Base-by-base conservation (phyloP, 2,329 filamentous ascomycete species). In the Podosphaera aphanis region DNA sequence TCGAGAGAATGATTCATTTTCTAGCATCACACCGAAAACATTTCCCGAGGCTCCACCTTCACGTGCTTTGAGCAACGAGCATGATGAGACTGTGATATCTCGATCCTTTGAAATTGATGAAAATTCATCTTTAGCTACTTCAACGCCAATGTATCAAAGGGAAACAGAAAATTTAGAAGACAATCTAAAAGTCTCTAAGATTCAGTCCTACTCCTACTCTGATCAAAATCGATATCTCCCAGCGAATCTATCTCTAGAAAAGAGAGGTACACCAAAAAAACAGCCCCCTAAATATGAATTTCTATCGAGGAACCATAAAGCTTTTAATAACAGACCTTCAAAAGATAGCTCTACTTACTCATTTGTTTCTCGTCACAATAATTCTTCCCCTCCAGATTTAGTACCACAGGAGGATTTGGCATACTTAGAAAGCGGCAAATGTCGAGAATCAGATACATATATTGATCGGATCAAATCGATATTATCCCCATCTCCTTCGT, bases 401-500 rank as follows among this genome's bases (percentile, higher is more conserved):
- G 15, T 13, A 3, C 13, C 29, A 7, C 5, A 33, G 11, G 29
- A 13, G 15, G 29, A 13, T 33, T 11, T n/a, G 4, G 13, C 29
- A 4, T 33, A 33, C 29, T 13, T 13, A 6, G 11, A 33, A 33
- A 33, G 4, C 29, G 10, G 13, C 13, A 5, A 13, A 7, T 33
- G 3, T 33, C 29, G 6, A 11, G 29, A 33, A 11, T 33, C 13
- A 33, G 15, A 13, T 25, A 25, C 23, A 25, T 8, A 5, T 33
- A 33, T 33, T 33, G 15, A 52, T 25, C 52, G 57, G 44, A 59
- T 57, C 6, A 57, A 56, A 23, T 55, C 55, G 8, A 58, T 59
- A 13, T 41, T 56, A 6, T 60, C 59, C 46, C 59, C 57, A 13
- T 60, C 58, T 16, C 58, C 57, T 35, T 50, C 56, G 16, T 50